Evolutionary conservation across 805 yeast species (phyloP).

Genomic region (Starmerella khaoyaiensis): DNA sequence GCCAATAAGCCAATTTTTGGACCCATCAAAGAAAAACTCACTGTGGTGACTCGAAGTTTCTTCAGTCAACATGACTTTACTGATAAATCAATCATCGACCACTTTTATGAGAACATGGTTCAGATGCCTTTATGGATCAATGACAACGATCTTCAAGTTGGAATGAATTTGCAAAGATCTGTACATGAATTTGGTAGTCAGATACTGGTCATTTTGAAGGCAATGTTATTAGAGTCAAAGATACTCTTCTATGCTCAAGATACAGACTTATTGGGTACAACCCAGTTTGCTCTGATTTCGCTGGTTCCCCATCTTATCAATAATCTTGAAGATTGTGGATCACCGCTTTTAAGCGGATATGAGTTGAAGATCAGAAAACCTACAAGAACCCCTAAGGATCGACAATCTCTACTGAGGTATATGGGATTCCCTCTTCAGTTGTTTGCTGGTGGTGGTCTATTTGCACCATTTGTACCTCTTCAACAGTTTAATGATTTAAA

Average conservation of each 20-base stretch:
- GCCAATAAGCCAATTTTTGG: slow-evolving; percentile 71
- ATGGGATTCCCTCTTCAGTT: slow-evolving; percentile 80
- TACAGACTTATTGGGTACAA: slow-evolving; percentile 65
- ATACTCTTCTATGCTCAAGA: slow-evolving; percentile 67
- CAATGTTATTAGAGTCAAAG: slow-evolving; percentile 59
- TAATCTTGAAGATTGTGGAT: slow-evolving; percentile 62
- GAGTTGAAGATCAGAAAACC: slow-evolving; percentile 43
- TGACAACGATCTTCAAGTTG: slow-evolving; percentile 56
- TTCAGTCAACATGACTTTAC: slow-evolving; percentile 68
- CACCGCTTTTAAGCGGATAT: slow-evolving; percentile 52
- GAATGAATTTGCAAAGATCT: slow-evolving; percentile 56
- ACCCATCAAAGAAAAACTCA: slow-evolving; percentile 77
- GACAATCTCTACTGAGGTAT: slow-evolving; percentile 62
- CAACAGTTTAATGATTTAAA: slow-evolving; percentile 74
- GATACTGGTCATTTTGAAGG: slow-evolving; percentile 57
- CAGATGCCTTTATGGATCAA: slow-evolving; percentile 27
- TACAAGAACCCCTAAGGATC: slow-evolving; percentile 58
- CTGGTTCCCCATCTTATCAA: slow-evolving; percentile 70
- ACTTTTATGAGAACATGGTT: slow-evolving; percentile 49
- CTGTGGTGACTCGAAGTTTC: slow-evolving; percentile 76
- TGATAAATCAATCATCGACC: slow-evolving; percentile 54
- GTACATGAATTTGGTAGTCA: slow-evolving; percentile 46
- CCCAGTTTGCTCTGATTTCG: slow-evolving; percentile 73
- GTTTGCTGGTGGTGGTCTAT: slow-evolving; percentile 75
- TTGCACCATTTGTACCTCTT: slow-evolving; percentile 86